Evolutionary conservation across 768 basidiomycete species (phyloP).

Genomic region (Megacollybia marginata): DNA sequence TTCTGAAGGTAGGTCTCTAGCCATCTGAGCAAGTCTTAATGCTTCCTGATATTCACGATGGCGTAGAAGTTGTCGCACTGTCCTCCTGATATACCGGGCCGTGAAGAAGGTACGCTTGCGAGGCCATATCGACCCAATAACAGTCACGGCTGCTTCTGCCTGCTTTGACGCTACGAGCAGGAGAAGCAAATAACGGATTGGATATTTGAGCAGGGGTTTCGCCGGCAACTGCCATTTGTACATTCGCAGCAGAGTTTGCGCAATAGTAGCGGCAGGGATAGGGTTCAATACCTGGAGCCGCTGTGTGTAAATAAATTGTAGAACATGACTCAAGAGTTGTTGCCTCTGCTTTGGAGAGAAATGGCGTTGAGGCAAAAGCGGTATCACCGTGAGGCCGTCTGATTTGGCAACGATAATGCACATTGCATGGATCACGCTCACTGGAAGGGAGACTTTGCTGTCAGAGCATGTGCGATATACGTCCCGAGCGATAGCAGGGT

Average conservation of each 20-base stretch:
- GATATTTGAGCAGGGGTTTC: constrained; percentile 25
- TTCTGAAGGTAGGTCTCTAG: too few species aligned
- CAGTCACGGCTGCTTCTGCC: constrained; percentile 24
- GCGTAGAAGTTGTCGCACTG: constrained; percentile 32
- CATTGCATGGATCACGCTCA: constrained; percentile 19
- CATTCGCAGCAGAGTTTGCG: constrained; percentile 24
- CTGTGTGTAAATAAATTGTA: constrained; percentile 27
- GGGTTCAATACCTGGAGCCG: constrained; percentile 22
- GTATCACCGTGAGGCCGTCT: constrained; percentile 13
- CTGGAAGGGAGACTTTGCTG: constrained; percentile 15
- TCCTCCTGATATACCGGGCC: constrained; percentile 26
- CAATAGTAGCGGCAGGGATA: constrained; percentile 23
- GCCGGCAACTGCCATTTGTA: constrained; percentile 28
- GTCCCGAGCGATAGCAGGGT: constrained; percentile 22
- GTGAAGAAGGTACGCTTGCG: constrained; percentile 32
- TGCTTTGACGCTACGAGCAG: constrained; percentile 31
- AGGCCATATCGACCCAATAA: constrained; percentile 32
- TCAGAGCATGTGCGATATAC: constrained; percentile 25
- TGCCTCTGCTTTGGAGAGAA: constrained; percentile 26
- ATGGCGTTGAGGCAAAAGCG: constrained; percentile 23
- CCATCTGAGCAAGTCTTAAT: constrained; percentile 5
- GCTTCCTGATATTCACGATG: constrained; percentile 32
- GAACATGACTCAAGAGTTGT: constrained; percentile 29
- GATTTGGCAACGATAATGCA: constrained; percentile 20
- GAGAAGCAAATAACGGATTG: constrained; percentile 38